Evolutionary conservation across 202 grass and related monocot genomes (phyloP).

Genomic region (Brachypodium distachyon): DNA sequence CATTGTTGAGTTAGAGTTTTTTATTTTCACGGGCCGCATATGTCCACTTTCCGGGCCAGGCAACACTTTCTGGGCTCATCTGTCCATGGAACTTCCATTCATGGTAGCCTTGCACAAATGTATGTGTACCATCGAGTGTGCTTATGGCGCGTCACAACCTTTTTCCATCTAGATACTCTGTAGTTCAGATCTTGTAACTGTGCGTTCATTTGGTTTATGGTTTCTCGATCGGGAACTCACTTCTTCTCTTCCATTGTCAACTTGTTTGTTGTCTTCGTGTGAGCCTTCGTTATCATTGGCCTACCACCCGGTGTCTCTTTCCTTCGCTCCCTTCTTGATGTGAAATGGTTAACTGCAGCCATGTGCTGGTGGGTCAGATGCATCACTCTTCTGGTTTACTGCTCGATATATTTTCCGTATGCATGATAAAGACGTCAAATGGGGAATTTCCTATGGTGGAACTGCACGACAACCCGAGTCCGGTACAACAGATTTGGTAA

Average conservation of each 20-base stretch:
- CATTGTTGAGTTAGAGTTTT: background rate
- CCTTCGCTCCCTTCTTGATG: background rate
- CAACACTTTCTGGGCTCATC: too few species aligned
- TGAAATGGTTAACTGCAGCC: background rate
- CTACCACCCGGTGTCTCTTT: background rate
- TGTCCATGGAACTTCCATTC: background rate
- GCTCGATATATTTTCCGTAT: background rate
- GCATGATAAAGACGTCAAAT: too few species aligned
- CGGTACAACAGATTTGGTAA: background rate
- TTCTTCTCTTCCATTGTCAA: too few species aligned
- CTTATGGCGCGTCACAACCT: background rate
- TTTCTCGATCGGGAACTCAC: background rate
- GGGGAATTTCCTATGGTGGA: background rate
- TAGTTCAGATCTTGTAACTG: background rate
- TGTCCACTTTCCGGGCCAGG: background rate
- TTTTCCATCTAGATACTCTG: background rate
- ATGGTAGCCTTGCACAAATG: background rate
- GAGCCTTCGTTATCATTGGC: too few species aligned
- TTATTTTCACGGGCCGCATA: background rate
- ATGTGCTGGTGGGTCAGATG: background rate
- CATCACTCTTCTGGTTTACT: background rate
- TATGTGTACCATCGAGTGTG: background rate
- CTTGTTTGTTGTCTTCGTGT: too few species aligned
- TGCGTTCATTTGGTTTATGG: background rate
- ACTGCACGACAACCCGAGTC: too few species aligned